phyloP scores from a whole-genome alignment of 495 filamentous ascomycete species.

The Lasiosphaeriaceae sp. region DNA sequence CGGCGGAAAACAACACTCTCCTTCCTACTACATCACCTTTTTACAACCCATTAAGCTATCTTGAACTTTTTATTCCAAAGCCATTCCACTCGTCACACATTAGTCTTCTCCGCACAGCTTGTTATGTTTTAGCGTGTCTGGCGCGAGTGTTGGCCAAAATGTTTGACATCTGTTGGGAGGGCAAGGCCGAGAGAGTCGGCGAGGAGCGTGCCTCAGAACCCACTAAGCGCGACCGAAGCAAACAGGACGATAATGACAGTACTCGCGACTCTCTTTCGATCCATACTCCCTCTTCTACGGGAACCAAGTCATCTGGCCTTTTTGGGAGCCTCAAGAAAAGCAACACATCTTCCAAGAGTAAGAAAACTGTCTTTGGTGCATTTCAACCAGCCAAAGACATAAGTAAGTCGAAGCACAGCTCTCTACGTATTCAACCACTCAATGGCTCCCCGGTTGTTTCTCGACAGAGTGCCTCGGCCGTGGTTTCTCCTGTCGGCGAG shows the following conservation, averaged over 20 bases:
- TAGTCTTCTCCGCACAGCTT: no score
- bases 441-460: no score
- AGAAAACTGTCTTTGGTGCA: constrained; percentile 16
- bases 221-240: constrained; percentile 26
- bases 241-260: constrained; percentile 24
- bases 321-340: constrained; percentile 26
- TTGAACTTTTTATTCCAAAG: no score
- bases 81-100: no score
- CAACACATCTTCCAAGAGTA: constrained; percentile 14
- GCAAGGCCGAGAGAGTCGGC: constrained; percentile 44
- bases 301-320: constrained; percentile 29
- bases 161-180: constrained; percentile 53
- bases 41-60: no score
- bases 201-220: constrained; percentile 39
- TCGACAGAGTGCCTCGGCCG: no score
- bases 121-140: neutral
- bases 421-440: neutral
- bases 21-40: no score
- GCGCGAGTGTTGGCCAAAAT: constrained; percentile 23
- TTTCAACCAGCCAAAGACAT: neutral
- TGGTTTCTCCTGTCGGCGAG: no score
- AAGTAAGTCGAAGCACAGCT: neutral
- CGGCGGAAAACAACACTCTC: no score
- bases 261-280: constrained; percentile 31
- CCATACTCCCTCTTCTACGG: constrained; percentile 31